Conservation (phyloP, 345 rosid genomes). For the Moringa oleifera region DNA sequence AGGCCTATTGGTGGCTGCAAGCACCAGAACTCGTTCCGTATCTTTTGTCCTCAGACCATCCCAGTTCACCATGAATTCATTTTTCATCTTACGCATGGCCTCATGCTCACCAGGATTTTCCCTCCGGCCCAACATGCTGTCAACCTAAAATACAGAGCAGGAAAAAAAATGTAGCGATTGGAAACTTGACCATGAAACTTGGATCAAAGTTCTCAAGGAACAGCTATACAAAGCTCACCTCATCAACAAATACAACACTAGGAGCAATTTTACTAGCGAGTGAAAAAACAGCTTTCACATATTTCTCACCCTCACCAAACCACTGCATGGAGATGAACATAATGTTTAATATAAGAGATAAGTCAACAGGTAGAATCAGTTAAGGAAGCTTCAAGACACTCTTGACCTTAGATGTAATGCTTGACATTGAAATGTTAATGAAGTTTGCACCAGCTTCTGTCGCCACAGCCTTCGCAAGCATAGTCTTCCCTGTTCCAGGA, state of each 20-base stretch:
- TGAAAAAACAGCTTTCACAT: conserved; percentile 85
- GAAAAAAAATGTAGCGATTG: conserved; percentile 1
- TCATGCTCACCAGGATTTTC: conserved; percentile 86
- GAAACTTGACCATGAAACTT: not conserved
- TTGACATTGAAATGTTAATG: conserved; percentile 86
- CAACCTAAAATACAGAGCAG: conserved; percentile 50
- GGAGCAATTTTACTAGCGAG: conserved; percentile 90
- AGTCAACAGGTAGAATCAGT: conserved; percentile 1
- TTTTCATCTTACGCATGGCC: conserved; percentile 88
- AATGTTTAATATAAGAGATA: conserved; percentile 10
- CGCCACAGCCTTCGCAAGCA: conserved; percentile 97
- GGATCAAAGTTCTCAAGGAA: conserved; percentile 8
- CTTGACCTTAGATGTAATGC: conserved; percentile 79
- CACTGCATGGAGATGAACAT: conserved; percentile 44
- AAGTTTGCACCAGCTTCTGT: conserved; percentile 99
- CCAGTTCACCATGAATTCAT: conserved; percentile 96
- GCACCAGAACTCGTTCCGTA: conserved; percentile 80
- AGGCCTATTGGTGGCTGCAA: conserved; percentile 94
- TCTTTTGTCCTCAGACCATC: conserved; percentile 85
- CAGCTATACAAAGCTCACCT: conserved; percentile 39
- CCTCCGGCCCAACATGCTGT: conserved; percentile 93
- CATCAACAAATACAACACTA: conserved; percentile 86
- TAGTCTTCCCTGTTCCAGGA: conserved; percentile 96
- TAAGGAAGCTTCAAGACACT: conserved; percentile 2
- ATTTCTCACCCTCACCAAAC: conserved; percentile 97